phyloP scores from a whole-genome alignment of 2,329 filamentous ascomycete genomes.

The Fusarium sp. region DNA sequence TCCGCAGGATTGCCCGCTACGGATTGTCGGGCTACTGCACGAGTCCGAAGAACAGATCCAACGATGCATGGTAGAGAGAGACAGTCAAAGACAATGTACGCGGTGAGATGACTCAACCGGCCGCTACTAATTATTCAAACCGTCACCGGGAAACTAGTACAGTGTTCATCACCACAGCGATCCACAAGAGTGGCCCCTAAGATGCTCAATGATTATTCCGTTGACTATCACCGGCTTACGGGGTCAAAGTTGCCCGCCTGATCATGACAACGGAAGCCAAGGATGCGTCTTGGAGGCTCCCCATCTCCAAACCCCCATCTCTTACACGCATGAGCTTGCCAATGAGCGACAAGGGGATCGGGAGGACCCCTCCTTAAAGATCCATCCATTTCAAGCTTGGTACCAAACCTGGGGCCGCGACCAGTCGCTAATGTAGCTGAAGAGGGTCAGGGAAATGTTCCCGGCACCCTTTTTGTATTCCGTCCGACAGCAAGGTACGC shows the following conservation, averaged over 20 bases:
- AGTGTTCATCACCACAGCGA: not conserved
- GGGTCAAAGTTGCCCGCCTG: conserved; percentile 1
- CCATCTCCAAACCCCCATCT: conserved; percentile 1
- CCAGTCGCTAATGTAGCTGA: conserved; percentile 27
- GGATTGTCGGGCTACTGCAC: conserved; percentile 43
- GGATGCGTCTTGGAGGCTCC: not conserved
- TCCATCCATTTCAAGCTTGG: not conserved
- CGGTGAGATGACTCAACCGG: conserved; percentile 38
- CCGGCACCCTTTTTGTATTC: conserved; percentile 47
- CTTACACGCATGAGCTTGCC: conserved; percentile 7
- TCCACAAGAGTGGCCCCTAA: not conserved
- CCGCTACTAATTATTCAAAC: not conserved
- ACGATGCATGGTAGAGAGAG: conserved; percentile 6
- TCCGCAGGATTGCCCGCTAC: conserved; percentile 16
- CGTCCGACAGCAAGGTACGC: conserved; percentile 41
- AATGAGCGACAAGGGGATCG: conserved; percentile 10
- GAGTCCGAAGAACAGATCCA: conserved; percentile 38
- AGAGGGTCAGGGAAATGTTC: conserved; percentile 20
- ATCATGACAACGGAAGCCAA: conserved; percentile 12
- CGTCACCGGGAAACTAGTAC: conserved; percentile 8
- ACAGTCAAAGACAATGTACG: conserved; percentile 18
- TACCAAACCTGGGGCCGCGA: conserved; percentile 22
- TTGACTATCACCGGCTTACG: conserved; percentile 1
- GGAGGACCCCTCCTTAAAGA: not conserved
- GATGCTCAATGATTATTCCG: not conserved